Conservation (phyloP, 2,329 filamentous ascomycete genomes). For the Venturia pyrina region DNA sequence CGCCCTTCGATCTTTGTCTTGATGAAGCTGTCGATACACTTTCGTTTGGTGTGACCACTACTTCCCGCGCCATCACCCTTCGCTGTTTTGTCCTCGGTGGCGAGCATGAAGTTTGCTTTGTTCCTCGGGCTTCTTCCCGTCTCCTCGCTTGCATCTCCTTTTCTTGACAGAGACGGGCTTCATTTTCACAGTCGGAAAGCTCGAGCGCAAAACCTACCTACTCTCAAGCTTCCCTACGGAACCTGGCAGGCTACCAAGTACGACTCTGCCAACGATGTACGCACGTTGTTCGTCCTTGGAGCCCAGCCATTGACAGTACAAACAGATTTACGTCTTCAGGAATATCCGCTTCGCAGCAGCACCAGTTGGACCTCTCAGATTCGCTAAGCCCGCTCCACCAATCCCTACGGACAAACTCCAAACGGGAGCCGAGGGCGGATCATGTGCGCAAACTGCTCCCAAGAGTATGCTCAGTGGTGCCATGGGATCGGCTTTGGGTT, state of each 20-base stretch:
- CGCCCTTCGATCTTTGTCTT: neutral
- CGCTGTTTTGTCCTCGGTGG: too few relatives aligned
- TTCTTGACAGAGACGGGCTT: neutral
- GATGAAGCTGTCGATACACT: neutral
- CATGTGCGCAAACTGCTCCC: constrained; percentile 2
- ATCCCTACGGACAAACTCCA: constrained; percentile 1
- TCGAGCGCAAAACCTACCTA: constrained; percentile 7
- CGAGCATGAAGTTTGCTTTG: neutral
- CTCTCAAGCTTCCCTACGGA: constrained; percentile 10
- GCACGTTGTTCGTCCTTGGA: neutral
- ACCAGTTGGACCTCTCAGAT: constrained; percentile 23
- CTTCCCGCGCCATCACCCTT: too few relatives aligned
- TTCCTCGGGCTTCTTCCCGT: neutral
- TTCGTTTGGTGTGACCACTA: too few relatives aligned
- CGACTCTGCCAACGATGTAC: constrained; percentile 10
- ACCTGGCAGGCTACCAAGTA: constrained; percentile 10
- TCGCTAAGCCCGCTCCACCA: constrained; percentile 14
- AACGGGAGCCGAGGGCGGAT: neutral
- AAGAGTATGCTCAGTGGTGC: neutral
- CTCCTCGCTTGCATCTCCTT: neutral
- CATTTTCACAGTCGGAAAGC: neutral
- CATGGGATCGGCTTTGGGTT: neutral
- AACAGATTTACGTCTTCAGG: constrained; percentile 16
- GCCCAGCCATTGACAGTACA: neutral
- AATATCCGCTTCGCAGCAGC: constrained; percentile 24